Conservation (phyloP, 345 rosid genomes). For the Boechera retrofracta region DNA sequence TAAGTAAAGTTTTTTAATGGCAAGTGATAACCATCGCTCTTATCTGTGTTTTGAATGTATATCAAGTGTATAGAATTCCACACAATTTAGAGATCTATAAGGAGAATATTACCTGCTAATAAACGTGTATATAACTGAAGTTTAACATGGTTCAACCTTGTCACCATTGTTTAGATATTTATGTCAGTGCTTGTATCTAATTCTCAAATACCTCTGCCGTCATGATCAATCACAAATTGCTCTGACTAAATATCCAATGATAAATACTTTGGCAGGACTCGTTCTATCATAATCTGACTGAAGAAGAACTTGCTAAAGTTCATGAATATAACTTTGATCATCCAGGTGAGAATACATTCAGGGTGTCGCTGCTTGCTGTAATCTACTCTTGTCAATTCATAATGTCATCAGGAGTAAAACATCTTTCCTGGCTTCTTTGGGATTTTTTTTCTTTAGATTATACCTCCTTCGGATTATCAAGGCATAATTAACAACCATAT, state of each 20-base stretch:
- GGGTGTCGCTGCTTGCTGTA: constrained; percentile 30
- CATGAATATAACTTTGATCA: constrained; percentile 99
- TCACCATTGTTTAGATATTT: constrained; percentile 17
- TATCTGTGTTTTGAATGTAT: constrained; percentile 2
- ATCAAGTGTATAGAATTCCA: not conserved
- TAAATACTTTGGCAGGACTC: constrained; percentile 83
- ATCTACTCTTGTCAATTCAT: constrained; percentile 10
- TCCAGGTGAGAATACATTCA: constrained; percentile 79
- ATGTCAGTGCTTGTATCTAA: not conserved
- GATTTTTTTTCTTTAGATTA: no score
- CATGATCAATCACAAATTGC: constrained; percentile 21
- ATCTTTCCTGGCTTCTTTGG: not conserved
- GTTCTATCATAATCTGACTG: constrained; percentile 91
- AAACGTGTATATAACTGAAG: constrained; percentile 3
- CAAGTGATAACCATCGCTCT: constrained; percentile 16
- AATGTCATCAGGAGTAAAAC: not conserved
- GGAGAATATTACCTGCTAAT: not conserved
- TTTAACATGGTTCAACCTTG: constrained; percentile 14
- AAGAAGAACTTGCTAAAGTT: constrained; percentile 84
- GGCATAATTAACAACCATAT: constrained; percentile 9
- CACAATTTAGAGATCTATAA: not conserved
- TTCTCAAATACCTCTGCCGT: not conserved
- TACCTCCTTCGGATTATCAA: constrained; percentile 13
- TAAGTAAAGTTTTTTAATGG: constrained; percentile 8
- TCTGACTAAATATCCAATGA: constrained; percentile 15